Base-by-base conservation (phyloP, 2,329 filamentous ascomycete species). In the Beauveria bassiana region DNA sequence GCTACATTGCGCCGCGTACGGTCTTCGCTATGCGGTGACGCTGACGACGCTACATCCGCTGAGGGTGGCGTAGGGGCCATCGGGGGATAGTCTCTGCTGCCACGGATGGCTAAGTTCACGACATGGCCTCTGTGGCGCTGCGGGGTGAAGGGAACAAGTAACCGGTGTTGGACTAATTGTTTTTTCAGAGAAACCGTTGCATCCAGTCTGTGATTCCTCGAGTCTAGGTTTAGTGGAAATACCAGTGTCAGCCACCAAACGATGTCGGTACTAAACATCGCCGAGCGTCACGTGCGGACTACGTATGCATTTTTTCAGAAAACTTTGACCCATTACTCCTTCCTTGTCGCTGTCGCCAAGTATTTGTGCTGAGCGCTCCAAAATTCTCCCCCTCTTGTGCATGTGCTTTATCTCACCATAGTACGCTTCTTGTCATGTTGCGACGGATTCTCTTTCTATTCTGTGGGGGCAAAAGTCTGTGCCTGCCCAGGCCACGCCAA, bases 1-100 rank as follows among this genome's bases (percentile, higher is more conserved):
- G 73, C 73, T 63, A 75, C 71, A 61, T 75, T 75, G 60, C 73
- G 69, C 56, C 72, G 70, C 50, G 73, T 72, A 56, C 67, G 71
- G 56, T 70, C 71, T 38, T 69, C 68, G 46, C 40, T 58, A 16
- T 57, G 61, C 62, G 62, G 58, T 64, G 66, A 68, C 28, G 70
- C 67, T 56, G 61, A 59, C 46, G 62, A 38, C 49, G 63, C 64
- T 43, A 68, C 67, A 65, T 69, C 69, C 60, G 66, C 69, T 62
- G 68, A 69, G 49, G 70, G 66, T 64, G 71, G 69, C 64, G 70
- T 69, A 52, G 69, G 68, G 61, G 68, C 68, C 70, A 73, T 74
- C 51, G 56, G 53, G 31, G 34, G 59, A 55, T 26, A 47, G 50
- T 61, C 51, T 61, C 22, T 58, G 31, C 38, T 53, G 57, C 47